Evolutionary conservation across 768 basidiomycete species (phyloP), one percentile per base, ranked within the genome.

Genomic region (Agaricus blazei): DNA sequence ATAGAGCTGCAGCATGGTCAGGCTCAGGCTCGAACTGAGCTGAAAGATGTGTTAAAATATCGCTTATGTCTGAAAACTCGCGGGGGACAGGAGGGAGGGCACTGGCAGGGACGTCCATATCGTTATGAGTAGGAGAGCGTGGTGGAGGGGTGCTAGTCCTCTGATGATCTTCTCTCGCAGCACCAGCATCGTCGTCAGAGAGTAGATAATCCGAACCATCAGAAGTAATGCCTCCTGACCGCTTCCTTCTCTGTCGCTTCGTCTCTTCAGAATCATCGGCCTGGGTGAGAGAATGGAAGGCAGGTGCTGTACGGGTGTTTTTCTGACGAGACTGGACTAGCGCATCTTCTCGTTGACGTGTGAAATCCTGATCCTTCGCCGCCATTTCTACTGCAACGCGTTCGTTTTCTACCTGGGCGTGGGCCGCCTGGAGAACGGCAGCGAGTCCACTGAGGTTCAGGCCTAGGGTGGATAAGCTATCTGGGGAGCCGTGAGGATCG

Each of bases 351-450:
- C 73, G 75, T 51, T 76, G 74, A 37, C 70, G 68, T 52, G 70
- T 71, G 52, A 77, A 74, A 34, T 74, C 71, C 31, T 78, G 63
- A 58, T 75, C 72, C 62, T 80, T 79, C 19, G 72, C 71, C 36
- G 77, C 69, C 48, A 78, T 68, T 45, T 72, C 72, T 56, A 56
- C 54, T 28, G 47, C 54, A 9, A 55, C 54, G 29, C 75, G 77
- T 52, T 76, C 78, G 42, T 73, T 73, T 58, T 79, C 77, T 29
- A 75, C 78, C 40, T 81, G 83, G 3, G 82, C 82, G 48, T 88
- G 85, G 8, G 85, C 90, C 51, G 87, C 89, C 59, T 90, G 87
- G 29, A 91, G 72, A 60, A 90, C 85, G 47, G 88, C 88, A n/a
- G 85, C 88, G 47, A 92, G 79, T 3, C 83, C 80, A 59, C 75